phyloP scores from a whole-genome alignment of 768 basidiomycete genomes.

The Rhodotorula babjevae region DNA sequence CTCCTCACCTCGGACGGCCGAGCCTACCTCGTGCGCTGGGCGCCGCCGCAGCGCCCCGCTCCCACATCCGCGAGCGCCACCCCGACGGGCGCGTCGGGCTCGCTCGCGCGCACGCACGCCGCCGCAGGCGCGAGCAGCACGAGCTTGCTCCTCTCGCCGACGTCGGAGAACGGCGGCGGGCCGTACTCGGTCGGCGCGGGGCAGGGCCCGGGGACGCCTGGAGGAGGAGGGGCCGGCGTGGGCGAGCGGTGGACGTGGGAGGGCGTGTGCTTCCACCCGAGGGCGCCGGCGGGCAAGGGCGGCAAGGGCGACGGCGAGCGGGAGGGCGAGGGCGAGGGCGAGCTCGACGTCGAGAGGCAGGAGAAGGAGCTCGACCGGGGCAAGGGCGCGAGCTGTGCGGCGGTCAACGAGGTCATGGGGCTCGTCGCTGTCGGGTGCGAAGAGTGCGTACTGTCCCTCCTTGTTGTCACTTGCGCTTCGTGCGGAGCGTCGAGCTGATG shows the following conservation, averaged over 20 bases:
- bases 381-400: constrained; percentile 14
- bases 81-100: no score
- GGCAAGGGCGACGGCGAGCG: background rate
- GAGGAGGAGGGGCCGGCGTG: background rate
- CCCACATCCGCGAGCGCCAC: no score
- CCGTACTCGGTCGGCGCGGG: background rate
- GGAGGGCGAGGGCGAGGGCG: background rate
- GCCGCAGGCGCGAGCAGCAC: background rate
- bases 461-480: no score
- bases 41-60: background rate
- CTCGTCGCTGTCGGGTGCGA: constrained; percentile 35
- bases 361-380: constrained; percentile 29
- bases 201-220: background rate
- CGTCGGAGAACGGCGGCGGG: no score
- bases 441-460: constrained; percentile 11
- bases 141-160: background rate
- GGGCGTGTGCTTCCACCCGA: constrained; percentile 30
- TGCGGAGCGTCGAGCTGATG: no score
- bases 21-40: constrained; percentile 39
- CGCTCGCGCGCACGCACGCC: no score
- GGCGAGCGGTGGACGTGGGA: constrained; percentile 13
- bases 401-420: constrained; percentile 18
- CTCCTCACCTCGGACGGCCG: constrained; percentile 41
- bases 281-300: no score
- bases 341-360: background rate